Percentiles rank a stretch among this genome's conserved stretches.
Evolutionary conservation across 2,329 filamentous ascomycete genomes (phyloP).

Genomic region (Rosellinia necatrix): DNA sequence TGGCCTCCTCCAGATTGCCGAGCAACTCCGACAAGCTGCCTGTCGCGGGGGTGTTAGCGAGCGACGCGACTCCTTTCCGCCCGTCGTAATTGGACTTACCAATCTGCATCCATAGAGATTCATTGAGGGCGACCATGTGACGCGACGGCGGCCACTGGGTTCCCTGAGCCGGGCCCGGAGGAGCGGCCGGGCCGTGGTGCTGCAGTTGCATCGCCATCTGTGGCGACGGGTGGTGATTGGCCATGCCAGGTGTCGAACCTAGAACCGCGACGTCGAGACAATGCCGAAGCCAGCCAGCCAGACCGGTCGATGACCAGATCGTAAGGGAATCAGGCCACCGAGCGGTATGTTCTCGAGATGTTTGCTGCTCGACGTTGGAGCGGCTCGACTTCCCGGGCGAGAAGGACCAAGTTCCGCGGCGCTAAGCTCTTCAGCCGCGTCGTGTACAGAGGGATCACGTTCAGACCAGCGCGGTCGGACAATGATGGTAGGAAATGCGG

Average conservation of each 20-base stretch:
- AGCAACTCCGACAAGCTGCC: constrained; percentile 86
- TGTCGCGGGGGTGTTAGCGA: constrained; percentile 46
- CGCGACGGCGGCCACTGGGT: constrained; percentile 68
- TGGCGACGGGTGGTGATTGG: constrained; percentile 80
- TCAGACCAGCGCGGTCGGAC: no score
- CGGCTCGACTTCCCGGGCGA: not conserved
- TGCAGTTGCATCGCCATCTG: constrained; percentile 74
- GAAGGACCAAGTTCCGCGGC: not conserved
- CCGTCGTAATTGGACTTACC: constrained; percentile 60
- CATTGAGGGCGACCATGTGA: constrained; percentile 78
- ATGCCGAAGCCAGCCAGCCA: not conserved
- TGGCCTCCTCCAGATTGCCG: constrained; percentile 85
- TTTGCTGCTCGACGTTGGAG: not conserved
- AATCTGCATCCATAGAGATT: constrained; percentile 89
- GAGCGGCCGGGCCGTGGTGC: constrained; percentile 69
- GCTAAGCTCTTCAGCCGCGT: not conserved
- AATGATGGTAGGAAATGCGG: no score
- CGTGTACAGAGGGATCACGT: no score
- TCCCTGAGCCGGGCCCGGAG: constrained; percentile 58
- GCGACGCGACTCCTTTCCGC: constrained; percentile 6
- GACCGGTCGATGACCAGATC: not conserved
- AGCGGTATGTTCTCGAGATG: not conserved
- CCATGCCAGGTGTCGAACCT: constrained; percentile 54
- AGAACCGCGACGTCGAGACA: not conserved
- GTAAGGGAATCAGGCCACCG: not conserved